Evolutionary conservation across 2,329 filamentous ascomycete species (phyloP).

Genomic region (Byssothecium circinans): DNA sequence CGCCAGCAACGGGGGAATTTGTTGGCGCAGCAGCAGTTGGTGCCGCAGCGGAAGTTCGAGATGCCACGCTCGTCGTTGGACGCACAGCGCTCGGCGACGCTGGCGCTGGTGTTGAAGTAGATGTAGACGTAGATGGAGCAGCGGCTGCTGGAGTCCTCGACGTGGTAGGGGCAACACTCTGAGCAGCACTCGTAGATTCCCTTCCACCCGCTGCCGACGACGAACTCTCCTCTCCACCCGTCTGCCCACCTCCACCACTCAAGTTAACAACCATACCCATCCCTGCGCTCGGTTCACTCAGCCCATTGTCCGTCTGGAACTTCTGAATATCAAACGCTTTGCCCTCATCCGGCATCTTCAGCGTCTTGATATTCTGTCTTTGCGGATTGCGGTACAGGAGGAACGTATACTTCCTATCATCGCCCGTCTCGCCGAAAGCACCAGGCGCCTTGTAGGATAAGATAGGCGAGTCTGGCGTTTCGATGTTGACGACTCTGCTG

Average conservation of each 20-base stretch:
- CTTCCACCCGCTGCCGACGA: not conserved
- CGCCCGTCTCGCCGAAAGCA: conserved; percentile 32
- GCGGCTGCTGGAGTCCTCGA: not conserved
- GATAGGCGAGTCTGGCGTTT: conserved; percentile 16
- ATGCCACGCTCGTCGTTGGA: not conserved
- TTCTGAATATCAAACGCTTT: conserved; percentile 30
- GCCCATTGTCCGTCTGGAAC: conserved; percentile 35
- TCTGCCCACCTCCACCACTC: not conserved
- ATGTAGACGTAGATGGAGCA: not conserved
- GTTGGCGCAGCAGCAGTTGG: not conserved
- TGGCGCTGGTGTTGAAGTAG: not conserved
- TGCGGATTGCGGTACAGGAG: conserved; percentile 36
- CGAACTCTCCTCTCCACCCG: not conserved
- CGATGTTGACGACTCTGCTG: conserved; percentile 30
- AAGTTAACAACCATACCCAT: conserved; percentile 40
- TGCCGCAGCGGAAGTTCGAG: not conserved
- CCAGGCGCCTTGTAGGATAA: conserved; percentile 37
- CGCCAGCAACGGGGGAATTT: not conserved
- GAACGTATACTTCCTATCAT: conserved; percentile 36
- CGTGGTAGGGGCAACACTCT: not conserved
- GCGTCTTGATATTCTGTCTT: conserved; percentile 17
- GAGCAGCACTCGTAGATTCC: not conserved
- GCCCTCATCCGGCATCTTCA: conserved; percentile 30
- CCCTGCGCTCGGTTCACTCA: conserved; percentile 31
- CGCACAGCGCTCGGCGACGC: not conserved